Evolutionary conservation across 306 rosid species (phyloP), one percentile per base, ranked within the genome.

Genomic region (Cicer cuneatum): DNA sequence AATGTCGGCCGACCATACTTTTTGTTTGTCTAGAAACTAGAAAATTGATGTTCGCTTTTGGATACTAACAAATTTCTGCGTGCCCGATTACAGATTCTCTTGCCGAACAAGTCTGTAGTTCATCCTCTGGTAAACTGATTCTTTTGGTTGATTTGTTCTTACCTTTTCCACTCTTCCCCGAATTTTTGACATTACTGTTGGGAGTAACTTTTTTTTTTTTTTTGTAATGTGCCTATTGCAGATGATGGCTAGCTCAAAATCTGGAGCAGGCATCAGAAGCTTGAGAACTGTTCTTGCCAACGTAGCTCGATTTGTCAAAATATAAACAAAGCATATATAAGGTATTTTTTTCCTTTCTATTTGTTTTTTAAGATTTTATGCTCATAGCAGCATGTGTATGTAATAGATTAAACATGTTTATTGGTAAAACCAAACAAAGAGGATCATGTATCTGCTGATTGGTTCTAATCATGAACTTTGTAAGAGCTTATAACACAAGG

Each of bases 171-270:
- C 6, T 29, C 24, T 24, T 48, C 12, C 10, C 21, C 37, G 8
- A 1, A 1, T 18, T 60, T 61, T 12, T 19, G 24, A 1, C 63
- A 48, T 76, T 18, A 49, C 49, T 59, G 7, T 64, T 62, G 49
- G 19, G 40, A 75, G 38, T 57, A 64, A 84, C 19, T 54, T 29
- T 68, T 14, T 41, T 37, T 40, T 24, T 11, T 1, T n/a, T 43
- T 68, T 38, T 62, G 13, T 8, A 12, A 73, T 77, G 46, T 66
- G 33, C 21, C 62, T 19, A 54, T 68, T 88, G 81, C 87, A 90
- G 99, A 82, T 92, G 92, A 89, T 90, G 99, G 87, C 81, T n/a
- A 94, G 99, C 85, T 92, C 98, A 35, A 89, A 86, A 87, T 87
- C 96, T 33, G 99, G 98, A 73, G 99, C 97, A 13, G 97, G 98